phyloP scores from a whole-genome alignment of 352 stramenopile genomes.

The Hyaloperonospora arabidopsidis region DNA sequence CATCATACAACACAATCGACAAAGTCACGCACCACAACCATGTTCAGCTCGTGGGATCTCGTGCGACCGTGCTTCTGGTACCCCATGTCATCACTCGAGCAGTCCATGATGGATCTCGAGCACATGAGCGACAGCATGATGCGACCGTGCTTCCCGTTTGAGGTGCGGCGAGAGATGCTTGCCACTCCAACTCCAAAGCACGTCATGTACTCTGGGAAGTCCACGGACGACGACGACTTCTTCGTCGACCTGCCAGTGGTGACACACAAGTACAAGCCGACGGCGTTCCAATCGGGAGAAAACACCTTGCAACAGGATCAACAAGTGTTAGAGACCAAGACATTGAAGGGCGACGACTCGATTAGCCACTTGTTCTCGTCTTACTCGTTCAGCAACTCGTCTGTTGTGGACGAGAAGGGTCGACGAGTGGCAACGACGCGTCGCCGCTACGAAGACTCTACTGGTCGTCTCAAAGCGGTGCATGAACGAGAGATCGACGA shows the following conservation, averaged over 20 bases:
- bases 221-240: constrained; percentile 3
- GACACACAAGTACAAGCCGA: constrained; percentile 4
- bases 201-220: no score
- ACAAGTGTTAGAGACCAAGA: no score
- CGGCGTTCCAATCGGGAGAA: background rate
- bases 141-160: background rate
- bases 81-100: constrained; percentile 48
- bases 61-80: constrained; percentile 46
- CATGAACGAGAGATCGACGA: constrained; percentile 62
- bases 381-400: constrained; percentile 36
- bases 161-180: no score
- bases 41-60: constrained; percentile 49
- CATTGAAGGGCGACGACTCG: no score
- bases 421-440: constrained; percentile 25
- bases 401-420: constrained; percentile 28
- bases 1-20: no score
- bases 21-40: constrained; percentile 1
- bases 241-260: constrained; percentile 10
- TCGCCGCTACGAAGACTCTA: constrained; percentile 35
- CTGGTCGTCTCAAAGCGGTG: constrained; percentile 52
- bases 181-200: no score
- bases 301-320: no score
- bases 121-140: constrained; percentile 27
- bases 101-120: constrained; percentile 43
- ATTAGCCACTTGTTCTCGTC: no score